Conservation (phyloP, 345 rosid genomes). For the Dimocarpus longan region DNA sequence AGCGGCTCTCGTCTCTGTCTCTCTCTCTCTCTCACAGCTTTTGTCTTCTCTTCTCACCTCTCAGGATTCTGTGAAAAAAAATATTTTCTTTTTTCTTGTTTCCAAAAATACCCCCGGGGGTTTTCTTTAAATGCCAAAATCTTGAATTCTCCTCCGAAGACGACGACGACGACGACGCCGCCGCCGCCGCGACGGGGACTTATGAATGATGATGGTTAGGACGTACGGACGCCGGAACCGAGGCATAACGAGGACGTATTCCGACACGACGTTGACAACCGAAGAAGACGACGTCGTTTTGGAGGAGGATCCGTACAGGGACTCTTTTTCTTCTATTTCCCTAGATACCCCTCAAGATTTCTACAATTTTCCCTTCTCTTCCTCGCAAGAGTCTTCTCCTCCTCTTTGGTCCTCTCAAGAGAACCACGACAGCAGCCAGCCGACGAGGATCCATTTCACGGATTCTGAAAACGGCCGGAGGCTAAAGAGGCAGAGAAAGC, state of each 20-base stretch:
- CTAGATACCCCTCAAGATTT: conserved; percentile 63
- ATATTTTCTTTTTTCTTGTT: neutral
- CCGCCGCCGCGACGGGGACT: neutral
- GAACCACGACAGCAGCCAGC: conserved; percentile 26
- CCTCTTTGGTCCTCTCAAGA: conserved; percentile 59
- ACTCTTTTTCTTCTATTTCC: conserved; percentile 45
- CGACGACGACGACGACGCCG: conserved; percentile 12
- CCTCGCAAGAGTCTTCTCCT: conserved; percentile 75
- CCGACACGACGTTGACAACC: conserved; percentile 52
- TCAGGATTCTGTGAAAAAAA: neutral
- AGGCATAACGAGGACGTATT: conserved; percentile 44
- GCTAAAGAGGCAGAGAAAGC: conserved; percentile 66
- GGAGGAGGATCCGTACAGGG: conserved; percentile 35
- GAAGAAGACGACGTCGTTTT: conserved; percentile 45
- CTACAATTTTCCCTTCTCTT: conserved; percentile 51
- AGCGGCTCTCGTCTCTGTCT: neutral
- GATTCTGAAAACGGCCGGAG: conserved; percentile 40
- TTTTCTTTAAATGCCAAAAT: conserved; percentile 25
- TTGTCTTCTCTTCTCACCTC: neutral
- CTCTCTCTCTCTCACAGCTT: neutral
- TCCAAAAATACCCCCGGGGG: conserved; percentile 24
- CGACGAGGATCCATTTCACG: conserved; percentile 17
- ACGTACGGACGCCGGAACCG: conserved; percentile 93
- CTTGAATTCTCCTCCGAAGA: neutral
- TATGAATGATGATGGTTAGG: conserved; percentile 66